Evolutionary conservation across 2,329 filamentous ascomycete genomes (phyloP).

Genomic region (Phaeomoniella chlamydospora): DNA sequence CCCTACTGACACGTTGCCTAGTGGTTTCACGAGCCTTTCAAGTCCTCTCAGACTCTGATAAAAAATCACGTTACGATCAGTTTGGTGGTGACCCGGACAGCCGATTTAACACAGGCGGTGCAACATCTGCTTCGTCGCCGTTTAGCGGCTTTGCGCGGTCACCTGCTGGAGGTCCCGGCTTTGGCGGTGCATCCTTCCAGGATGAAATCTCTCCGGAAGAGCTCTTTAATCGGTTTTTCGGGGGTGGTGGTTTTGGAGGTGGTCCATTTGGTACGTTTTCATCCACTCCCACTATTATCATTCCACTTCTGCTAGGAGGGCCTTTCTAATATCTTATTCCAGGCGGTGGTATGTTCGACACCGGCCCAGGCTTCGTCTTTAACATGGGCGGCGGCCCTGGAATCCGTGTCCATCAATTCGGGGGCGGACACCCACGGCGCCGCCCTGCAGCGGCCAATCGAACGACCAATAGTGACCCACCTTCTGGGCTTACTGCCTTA

Average conservation of each 20-base stretch:
- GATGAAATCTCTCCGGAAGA: slow-evolving; percentile 94
- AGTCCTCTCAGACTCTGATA: slow-evolving; percentile 82
- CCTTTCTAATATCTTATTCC: slow-evolving; percentile 6
- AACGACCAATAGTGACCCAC: slow-evolving; percentile 34
- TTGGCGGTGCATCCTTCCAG: slow-evolving; percentile 53
- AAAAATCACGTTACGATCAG: slow-evolving; percentile 74
- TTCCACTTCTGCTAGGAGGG: slow-evolving; percentile 4
- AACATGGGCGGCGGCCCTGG: slow-evolving; percentile 87
- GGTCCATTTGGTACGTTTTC: slow-evolving; percentile 47
- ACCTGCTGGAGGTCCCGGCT: slow-evolving; percentile 40
- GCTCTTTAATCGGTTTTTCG: slow-evolving; percentile 94
- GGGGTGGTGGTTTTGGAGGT: slow-evolving; percentile 45
- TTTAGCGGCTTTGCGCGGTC: slow-evolving; percentile 32
- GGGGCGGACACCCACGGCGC: slow-evolving; percentile 60
- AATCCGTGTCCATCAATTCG: slow-evolving; percentile 90
- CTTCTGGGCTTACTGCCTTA: slow-evolving; percentile 38
- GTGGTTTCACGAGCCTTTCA: slow-evolving; percentile 90
- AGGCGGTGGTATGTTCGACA: slow-evolving; percentile 50
- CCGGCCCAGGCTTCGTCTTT: slow-evolving; percentile 81
- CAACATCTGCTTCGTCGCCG: slow-evolving; percentile 24
- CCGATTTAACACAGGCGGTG: slow-evolving; percentile 50
- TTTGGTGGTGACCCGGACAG: slow-evolving; percentile 88
- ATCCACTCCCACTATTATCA: slow-evolving; percentile 3
- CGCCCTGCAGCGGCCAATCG: slow-evolving; percentile 50
- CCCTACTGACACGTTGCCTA: slow-evolving; percentile 14